These are phyloP conservation scores for Nicotiana knightiana DNA, from an alignment of 257 asterid species.

Conservation along the genomic window DNA sequence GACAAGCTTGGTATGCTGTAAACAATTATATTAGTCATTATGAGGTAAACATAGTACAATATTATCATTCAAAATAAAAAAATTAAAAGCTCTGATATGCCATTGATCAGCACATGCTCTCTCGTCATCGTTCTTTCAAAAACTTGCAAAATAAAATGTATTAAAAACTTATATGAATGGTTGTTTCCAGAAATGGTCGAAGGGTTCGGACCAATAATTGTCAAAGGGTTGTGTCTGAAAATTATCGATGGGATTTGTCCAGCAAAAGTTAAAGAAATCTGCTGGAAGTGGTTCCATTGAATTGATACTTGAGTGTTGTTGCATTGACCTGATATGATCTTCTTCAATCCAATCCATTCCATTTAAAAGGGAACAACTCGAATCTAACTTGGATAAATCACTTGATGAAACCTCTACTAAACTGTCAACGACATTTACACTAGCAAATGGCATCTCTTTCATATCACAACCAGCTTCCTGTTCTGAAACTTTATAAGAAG, in stretches of 20 bases:
- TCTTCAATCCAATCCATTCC: neutral
- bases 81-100: neutral
- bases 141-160: neutral
- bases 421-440: neutral
- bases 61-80: neutral
- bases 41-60: no score
- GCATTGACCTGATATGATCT: neutral
- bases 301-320: neutral
- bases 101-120: neutral
- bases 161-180: neutral
- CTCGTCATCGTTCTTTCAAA: neutral
- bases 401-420: neutral
- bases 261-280: neutral
- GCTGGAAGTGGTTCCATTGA: neutral
- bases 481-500: neutral
- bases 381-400: neutral
- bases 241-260: neutral
- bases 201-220: slow-evolving; percentile 18
- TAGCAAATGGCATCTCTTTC: neutral
- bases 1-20: neutral
- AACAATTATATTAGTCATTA: no score
- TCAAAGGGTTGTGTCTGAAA: slow-evolving; percentile 7
- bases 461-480: neutral
- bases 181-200: neutral
- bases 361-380: neutral